Conservation (phyloP, 2,329 filamentous ascomycete genomes). For the Aspergillus novoparasiticus region DNA sequence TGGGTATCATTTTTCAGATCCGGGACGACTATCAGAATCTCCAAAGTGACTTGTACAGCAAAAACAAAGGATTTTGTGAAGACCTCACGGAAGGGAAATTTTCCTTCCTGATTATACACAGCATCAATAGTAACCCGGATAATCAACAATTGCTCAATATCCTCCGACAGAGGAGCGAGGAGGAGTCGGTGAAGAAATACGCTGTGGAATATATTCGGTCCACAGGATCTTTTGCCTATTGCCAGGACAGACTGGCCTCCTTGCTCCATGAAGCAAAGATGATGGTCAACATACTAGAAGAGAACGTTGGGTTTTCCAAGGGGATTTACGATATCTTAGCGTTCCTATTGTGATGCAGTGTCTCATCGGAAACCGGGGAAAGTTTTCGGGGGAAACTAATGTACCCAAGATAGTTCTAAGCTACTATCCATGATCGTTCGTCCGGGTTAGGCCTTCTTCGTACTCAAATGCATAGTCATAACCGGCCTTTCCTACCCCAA, state of each 20-base stretch:
- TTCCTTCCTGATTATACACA: background rate
- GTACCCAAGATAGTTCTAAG: background rate
- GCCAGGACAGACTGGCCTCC: background rate
- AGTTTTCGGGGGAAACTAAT: background rate
- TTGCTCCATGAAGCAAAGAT: background rate
- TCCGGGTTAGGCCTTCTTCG: too few species aligned
- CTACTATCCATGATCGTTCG: background rate
- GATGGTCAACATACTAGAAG: background rate
- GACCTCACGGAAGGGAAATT: background rate
- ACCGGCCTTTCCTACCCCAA: too few species aligned
- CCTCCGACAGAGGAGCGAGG: background rate
- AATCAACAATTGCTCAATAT: background rate
- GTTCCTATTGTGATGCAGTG: background rate
- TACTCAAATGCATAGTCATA: too few species aligned
- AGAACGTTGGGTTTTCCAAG: background rate
- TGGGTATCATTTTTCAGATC: slow-evolving; percentile 38
- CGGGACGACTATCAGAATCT: slow-evolving; percentile 56
- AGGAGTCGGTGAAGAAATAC: background rate
- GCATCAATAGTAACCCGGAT: background rate
- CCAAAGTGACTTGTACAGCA: background rate
- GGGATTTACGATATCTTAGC: background rate
- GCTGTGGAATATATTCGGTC: background rate
- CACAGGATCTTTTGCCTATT: background rate
- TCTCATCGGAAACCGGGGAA: background rate
- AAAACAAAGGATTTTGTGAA: background rate